These are phyloP conservation scores for Rhododendron molle DNA, from an alignment of 148 eudicot genomes.

Conservation along the genomic window DNA sequence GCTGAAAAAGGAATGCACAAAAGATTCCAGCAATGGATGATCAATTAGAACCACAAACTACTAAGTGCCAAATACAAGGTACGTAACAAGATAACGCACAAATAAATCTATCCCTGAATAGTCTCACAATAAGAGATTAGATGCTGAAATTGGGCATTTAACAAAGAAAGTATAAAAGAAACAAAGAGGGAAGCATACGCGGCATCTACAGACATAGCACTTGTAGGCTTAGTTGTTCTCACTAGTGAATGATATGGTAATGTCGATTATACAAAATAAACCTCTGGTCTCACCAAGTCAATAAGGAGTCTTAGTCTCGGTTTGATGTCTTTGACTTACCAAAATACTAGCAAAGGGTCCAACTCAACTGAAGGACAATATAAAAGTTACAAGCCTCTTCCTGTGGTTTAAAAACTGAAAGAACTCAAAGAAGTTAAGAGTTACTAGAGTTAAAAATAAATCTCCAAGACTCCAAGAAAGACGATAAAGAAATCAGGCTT, in stretches of 20 bases:
- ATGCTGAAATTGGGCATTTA: not conserved
- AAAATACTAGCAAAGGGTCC: not conserved
- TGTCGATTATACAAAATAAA: not conserved
- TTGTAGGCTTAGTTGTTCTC: not conserved
- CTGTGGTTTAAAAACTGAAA: not conserved
- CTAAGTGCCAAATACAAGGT: not conserved
- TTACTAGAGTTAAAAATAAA: not conserved
- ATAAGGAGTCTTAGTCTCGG: not conserved
- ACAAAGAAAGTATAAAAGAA: not conserved
- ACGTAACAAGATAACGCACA: not conserved
- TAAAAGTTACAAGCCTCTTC: not conserved
- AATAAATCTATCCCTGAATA: not conserved
- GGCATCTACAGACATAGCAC: not conserved
- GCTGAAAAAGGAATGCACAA: not conserved
- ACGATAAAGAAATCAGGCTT: not conserved
- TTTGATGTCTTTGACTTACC: not conserved
- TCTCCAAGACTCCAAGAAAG: not conserved
- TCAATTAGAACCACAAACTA: not conserved
- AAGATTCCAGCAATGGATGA: not conserved
- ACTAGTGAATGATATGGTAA: not conserved
- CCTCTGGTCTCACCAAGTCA: constrained; percentile 2
- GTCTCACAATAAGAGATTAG: not conserved
- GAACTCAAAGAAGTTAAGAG: not conserved
- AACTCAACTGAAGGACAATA: not conserved
- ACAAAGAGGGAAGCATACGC: not conserved